Conservation (phyloP, 805 yeast species). For the Saccharomyces paradoxus region DNA sequence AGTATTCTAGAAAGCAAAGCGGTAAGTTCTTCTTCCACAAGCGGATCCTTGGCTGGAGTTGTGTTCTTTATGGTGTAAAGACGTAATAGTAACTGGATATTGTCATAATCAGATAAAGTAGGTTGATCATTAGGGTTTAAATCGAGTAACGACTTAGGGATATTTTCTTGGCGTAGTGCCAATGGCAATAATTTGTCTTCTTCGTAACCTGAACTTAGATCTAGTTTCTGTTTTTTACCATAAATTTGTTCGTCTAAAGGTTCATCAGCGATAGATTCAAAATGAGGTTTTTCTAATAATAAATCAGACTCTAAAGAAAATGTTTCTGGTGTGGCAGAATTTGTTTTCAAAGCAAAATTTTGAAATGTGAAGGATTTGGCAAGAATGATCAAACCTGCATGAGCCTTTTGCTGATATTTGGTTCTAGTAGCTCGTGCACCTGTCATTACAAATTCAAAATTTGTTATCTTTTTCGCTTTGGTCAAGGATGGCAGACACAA, state of each 20-base stretch:
- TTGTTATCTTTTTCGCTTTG: constrained; percentile 50
- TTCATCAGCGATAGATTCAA: constrained; percentile 49
- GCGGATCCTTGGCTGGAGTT: constrained; percentile 60
- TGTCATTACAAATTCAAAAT: constrained; percentile 58
- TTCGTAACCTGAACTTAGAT: constrained; percentile 29
- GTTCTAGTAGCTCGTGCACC: constrained; percentile 88
- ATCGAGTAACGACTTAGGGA: constrained; percentile 44
- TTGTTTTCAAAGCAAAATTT: constrained; percentile 6
- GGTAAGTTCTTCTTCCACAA: constrained; percentile 75
- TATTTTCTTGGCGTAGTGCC: constrained; percentile 51
- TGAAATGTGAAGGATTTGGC: constrained; percentile 43
- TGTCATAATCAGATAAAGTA: constrained; percentile 57
- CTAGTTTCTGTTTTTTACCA: constrained; percentile 28
- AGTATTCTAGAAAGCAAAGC: constrained; percentile 71
- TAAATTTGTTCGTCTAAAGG: constrained; percentile 36
- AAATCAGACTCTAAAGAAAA: constrained; percentile 66
- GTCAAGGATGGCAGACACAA: constrained; percentile 46
- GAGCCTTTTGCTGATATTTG: constrained; percentile 64
- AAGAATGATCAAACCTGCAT: constrained; percentile 65
- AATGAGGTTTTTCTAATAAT: constrained; percentile 65
- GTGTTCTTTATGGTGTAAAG: constrained; percentile 55
- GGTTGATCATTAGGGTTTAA: constrained; percentile 84
- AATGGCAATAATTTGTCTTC: constrained; percentile 50
- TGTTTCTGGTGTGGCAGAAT: constrained; percentile 40
- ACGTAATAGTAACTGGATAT: constrained; percentile 64